phyloP scores from a whole-genome alignment of 805 yeast genomes.

The Hanseniaspora osmophila region DNA sequence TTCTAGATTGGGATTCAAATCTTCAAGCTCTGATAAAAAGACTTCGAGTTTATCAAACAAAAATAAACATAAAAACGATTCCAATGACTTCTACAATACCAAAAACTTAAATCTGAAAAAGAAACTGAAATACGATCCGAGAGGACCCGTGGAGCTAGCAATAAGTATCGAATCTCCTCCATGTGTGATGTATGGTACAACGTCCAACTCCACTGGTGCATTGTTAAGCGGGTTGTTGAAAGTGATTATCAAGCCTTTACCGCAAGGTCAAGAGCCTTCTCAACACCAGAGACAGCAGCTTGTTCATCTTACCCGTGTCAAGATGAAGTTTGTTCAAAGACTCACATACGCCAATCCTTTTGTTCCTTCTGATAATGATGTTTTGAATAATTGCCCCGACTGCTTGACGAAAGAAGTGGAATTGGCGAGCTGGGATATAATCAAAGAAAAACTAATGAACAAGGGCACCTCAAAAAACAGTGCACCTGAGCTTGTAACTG shows the following conservation, averaged over 20 bases:
- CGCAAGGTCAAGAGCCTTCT: not conserved
- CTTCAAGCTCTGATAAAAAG: not conserved
- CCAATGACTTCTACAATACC: not conserved
- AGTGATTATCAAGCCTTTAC: slow-evolving; percentile 29
- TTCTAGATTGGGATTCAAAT: not conserved
- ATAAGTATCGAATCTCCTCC: slow-evolving; percentile 85
- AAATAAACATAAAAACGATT: too few relatives aligned
- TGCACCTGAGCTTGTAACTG: not conserved
- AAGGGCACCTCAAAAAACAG: not conserved
- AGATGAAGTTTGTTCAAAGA: slow-evolving; percentile 58
- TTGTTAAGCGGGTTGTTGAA: slow-evolving; percentile 66
- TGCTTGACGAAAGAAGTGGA: slow-evolving; percentile 45
- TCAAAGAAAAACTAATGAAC: slow-evolving; percentile 26
- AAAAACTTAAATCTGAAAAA: not conserved
- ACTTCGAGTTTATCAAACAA: too few relatives aligned
- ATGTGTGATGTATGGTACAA: slow-evolving; percentile 65
- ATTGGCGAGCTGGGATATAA: slow-evolving; percentile 80
- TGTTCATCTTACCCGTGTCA: slow-evolving; percentile 34
- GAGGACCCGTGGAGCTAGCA: slow-evolving; percentile 30
- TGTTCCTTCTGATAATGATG: slow-evolving; percentile 26
- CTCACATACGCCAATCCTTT: slow-evolving; percentile 56
- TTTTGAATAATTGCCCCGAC: slow-evolving; percentile 38
- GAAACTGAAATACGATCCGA: not conserved
- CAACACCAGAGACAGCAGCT: not conserved
- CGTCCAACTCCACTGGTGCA: slow-evolving; percentile 72